Evolutionary conservation across 2,329 filamentous ascomycete species (phyloP), one percentile per base, ranked within the genome.

Genomic region (Incumbomyces lentus): DNA sequence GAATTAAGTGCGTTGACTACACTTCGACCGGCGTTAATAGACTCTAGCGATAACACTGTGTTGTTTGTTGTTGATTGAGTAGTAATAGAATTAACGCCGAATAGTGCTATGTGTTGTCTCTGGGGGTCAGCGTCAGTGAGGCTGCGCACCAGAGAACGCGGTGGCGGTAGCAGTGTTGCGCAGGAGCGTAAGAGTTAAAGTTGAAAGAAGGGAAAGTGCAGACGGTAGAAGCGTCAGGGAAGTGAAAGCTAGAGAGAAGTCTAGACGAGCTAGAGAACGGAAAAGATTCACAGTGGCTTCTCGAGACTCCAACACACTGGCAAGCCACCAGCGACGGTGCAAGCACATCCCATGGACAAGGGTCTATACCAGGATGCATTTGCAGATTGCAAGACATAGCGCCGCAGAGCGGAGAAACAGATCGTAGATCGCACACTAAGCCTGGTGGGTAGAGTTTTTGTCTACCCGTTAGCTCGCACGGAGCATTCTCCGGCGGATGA

Each of bases 381-480:
- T 42, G 14, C 42, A 45, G 42, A 38, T 45, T 45, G 13, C 32
- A 42, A 42, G 22, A 45, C 33, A 31, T 34, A 35, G 52, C 44
- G 51, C 22, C 8, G 22, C 22, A 26, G 8, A 26, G 22, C 22
- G 22, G 22, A 26, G 52, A 56, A 54, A 55, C 31, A 57, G 52
- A 57, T 54, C 53, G 52, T 48, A 54, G 52, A 55, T 54, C 55
- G 55, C 54, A 48, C 50, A 54, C 50, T 42, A 32, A 34, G 44
- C 44, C 34, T 16, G 26, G 32, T 36, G 34, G 42, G 13, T 26
- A 29, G 33, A n/a, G 12, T 29, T 40, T 40, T 40, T 18, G 38
- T 40, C 38, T 19, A 26, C 38, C 10, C n/a, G 38, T n/a, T 40
- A 18, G 16, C 22, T 29, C n/a, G 13, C 30, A 13, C 18, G 30